Evolutionary conservation across 139 green algal species (phyloP).

Genomic region (Mychonastes homosphaera): DNA sequence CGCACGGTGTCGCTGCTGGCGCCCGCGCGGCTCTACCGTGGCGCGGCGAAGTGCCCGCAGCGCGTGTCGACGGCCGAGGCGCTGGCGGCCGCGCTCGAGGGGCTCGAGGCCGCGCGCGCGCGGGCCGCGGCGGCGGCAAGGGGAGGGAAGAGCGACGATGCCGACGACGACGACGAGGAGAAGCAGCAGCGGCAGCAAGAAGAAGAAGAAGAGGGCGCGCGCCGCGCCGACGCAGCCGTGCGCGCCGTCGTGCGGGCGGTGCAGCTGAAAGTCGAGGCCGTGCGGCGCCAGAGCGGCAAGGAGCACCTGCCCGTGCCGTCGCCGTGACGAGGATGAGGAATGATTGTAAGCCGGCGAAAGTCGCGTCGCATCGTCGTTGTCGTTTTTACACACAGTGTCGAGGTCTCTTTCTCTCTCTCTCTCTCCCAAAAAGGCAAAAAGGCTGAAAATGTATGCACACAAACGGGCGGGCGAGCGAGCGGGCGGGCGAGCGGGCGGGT

Average conservation of each 20-base stretch:
- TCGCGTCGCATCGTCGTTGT: too few species aligned
- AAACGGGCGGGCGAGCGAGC: too few species aligned
- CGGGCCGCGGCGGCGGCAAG: too few species aligned
- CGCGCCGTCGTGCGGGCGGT: neutral
- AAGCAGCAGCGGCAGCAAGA: neutral
- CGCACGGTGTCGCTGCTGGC: too few species aligned
- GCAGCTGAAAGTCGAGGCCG: conserved; percentile 13
- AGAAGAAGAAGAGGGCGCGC: neutral
- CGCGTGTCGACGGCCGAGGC: conserved; percentile 16
- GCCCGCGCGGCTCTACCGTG: conserved; percentile 12
- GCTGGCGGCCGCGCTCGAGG: conserved; percentile 11
- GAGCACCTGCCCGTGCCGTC: too few species aligned
- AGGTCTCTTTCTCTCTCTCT: too few species aligned
- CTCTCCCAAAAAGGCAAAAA: too few species aligned
- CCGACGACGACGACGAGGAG: conserved; percentile 2
- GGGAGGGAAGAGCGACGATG: conserved; percentile 12
- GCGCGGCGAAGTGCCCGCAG: conserved; percentile 5
- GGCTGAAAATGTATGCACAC: too few species aligned
- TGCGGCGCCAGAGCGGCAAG: conserved; percentile 15
- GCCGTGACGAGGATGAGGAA: too few species aligned
- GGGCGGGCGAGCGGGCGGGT: too few species aligned
- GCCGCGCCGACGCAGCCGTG: neutral
- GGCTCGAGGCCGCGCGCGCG: conserved; percentile 3
- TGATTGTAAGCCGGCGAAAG: too few species aligned
- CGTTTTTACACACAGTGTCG: too few species aligned